Evolutionary conservation across 164 flowering plant species (phyloP), one percentile per base, ranked within the genome.

Genomic region (Akebia trifoliata): DNA sequence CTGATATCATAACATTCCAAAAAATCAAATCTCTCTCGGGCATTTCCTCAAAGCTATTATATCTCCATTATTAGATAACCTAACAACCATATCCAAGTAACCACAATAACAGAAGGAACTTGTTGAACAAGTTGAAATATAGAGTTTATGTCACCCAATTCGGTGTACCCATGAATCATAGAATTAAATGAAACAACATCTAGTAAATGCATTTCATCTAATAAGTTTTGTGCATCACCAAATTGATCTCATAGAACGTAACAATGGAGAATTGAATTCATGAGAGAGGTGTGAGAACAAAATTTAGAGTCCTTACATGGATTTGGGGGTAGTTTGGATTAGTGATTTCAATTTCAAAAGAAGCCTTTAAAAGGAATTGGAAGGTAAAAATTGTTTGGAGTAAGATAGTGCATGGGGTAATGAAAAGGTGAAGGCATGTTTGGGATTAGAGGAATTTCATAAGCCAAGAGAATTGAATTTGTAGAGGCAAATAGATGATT

Each of bases 311-410:
- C 35, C 47, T 36, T n/a, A 68, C 25, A 52, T 70, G 70, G 39
- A 65, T 42, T 22, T 65, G n/a, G n/a, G 69, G 35, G 40, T 24
- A n/a, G 30, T 37, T 24, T 50, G 34, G 30, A 14, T 2, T 4
- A 57, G 25, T 11, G 63, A 54, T 21, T 47, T 63, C n/a, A 54
- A 47, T n/a, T 59, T 46, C 2, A n/a, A 66, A 61, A 26, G 45
- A 56, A 1, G 62, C 73, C 38, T 65, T 65, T 18, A 65, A 44
- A 54, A 64, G 69, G 69, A 70, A 70, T 34, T 70, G 66, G 30
- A 65, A 46, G 48, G 69, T 65, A n/a, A 44, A 51, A 45, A 12
- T 56, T 44, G 57, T 65, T 51, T n/a, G 56, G 59, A 10, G 24
- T n/a, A 25, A 44, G 21, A 3, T 44, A 40, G 30, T 35, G 56